Evolutionary conservation across 2,329 filamentous ascomycete species (phyloP).

Genomic region (Emydomyces testavorans): DNA sequence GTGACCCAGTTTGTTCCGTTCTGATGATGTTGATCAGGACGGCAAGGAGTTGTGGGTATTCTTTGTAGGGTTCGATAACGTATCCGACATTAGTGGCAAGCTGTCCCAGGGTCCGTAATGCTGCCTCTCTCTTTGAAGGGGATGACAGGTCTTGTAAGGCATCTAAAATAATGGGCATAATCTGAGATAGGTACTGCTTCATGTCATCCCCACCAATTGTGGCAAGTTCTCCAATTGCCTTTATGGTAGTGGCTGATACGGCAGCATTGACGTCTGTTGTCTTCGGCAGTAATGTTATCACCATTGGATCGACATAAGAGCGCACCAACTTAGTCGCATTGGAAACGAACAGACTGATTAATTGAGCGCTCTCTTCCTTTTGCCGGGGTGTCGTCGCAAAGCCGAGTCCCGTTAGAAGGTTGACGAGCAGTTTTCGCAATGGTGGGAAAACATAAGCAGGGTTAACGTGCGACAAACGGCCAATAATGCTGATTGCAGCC

Average conservation of each 20-base stretch:
- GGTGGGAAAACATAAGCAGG: constrained; percentile 97
- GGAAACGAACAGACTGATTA: constrained; percentile 83
- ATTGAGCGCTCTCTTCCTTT: constrained; percentile 90
- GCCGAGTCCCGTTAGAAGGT: constrained; percentile 89
- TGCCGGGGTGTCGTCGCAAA: constrained; percentile 89
- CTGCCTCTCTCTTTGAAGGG: constrained; percentile 77
- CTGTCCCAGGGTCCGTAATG: constrained; percentile 79
- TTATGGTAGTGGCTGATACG: constrained; percentile 88
- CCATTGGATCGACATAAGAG: constrained; percentile 94
- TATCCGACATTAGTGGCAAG: constrained; percentile 93
- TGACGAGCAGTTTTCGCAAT: constrained; percentile 84
- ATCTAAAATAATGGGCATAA: constrained; percentile 93
- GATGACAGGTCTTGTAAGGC: constrained; percentile 91
- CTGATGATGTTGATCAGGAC: constrained; percentile 91
- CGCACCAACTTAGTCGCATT: constrained; percentile 89
- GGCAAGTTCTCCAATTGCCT: constrained; percentile 86
- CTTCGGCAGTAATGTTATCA: constrained; percentile 80
- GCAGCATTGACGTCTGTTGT: constrained; percentile 72
- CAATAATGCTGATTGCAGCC: constrained; percentile 91
- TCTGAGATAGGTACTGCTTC: constrained; percentile 74
- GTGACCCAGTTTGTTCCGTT: constrained; percentile 71
- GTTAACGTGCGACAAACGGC: constrained; percentile 78
- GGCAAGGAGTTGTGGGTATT: constrained; percentile 86
- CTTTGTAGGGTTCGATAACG: constrained; percentile 89
- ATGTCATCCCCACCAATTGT: constrained; percentile 91